Percentiles rank a stretch among this genome's conserved stretches.
Conservation (phyloP, 1,284 basidiomycete genomes). For the Rhodotorula sp. region DNA sequence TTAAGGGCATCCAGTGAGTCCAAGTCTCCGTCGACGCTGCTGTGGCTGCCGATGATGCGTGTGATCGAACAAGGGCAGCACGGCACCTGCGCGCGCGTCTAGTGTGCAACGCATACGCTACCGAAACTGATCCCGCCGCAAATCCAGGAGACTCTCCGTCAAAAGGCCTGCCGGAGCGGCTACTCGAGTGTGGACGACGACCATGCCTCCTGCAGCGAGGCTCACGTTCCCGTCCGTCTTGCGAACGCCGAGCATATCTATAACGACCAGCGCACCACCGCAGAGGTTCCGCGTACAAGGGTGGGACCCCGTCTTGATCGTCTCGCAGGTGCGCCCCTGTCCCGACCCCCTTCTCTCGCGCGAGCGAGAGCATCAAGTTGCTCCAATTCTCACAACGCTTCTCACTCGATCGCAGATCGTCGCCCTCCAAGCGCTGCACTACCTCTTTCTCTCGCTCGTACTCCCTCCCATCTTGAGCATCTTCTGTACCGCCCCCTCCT, state of each 20-base stretch:
- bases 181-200: background rate
- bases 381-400: background rate
- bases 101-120: too few relatives aligned
- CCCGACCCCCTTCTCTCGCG: slow-evolving; percentile 14
- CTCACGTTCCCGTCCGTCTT: slow-evolving; percentile 23
- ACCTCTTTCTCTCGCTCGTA: slow-evolving; percentile 78
- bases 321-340: slow-evolving; percentile 61
- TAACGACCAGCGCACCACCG: slow-evolving; percentile 18
- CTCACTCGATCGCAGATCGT: slow-evolving; percentile 64
- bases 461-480: slow-evolving; percentile 74
- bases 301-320: slow-evolving; percentile 70
- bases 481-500: slow-evolving; percentile 70
- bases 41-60: too few relatives aligned
- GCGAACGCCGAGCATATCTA: slow-evolving; percentile 20
- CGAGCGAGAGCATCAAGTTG: slow-evolving; percentile 20
- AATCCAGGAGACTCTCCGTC: too few relatives aligned
- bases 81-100: too few relatives aligned
- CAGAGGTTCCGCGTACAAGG: slow-evolving; percentile 37
- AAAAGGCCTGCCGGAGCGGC: too few relatives aligned
- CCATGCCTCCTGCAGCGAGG: slow-evolving; percentile 35
- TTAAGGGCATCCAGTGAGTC: too few relatives aligned
- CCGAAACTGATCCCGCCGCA: too few relatives aligned
- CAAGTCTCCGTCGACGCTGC: too few relatives aligned
- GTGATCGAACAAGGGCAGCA: too few relatives aligned
- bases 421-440: slow-evolving; percentile 87